Percentiles rank a stretch among this genome's conserved stretches.
phyloP scores from a whole-genome alignment of 345 rosid species.

The Laguncularia racemosa region DNA sequence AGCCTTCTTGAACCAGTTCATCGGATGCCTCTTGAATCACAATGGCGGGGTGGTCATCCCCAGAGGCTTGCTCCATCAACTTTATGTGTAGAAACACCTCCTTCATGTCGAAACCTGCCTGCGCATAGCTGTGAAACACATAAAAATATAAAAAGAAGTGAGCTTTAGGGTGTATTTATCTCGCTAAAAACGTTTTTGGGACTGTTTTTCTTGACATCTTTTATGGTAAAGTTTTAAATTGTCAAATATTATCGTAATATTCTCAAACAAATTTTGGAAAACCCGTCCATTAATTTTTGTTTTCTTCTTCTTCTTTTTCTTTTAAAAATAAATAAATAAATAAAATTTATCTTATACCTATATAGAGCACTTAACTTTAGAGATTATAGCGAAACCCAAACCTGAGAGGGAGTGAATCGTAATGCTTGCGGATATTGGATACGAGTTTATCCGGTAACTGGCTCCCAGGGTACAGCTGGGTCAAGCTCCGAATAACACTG shows the following conservation, averaged over 20 bases:
- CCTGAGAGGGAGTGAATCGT: slow-evolving; percentile 95
- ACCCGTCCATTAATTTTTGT: no score
- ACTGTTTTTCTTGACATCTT: no score
- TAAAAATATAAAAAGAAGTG: neutral
- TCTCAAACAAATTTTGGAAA: no score
- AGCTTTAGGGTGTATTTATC: neutral
- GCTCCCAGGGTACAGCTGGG: slow-evolving; percentile 88
- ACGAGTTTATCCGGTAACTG: slow-evolving; percentile 96
- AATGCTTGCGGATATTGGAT: slow-evolving; percentile 83
- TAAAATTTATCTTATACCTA: no score
- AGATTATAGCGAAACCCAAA: slow-evolving; percentile 8
- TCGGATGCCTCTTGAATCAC: slow-evolving; percentile 63
- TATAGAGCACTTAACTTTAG: no score
- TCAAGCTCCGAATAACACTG: slow-evolving; percentile 75
- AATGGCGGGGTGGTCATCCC: slow-evolving; percentile 65
- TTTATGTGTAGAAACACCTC: slow-evolving; percentile 88
- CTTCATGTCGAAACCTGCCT: slow-evolving; percentile 90
- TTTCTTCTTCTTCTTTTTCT: no score
- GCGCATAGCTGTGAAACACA: slow-evolving; percentile 58
- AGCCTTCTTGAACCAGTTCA: slow-evolving; percentile 44
- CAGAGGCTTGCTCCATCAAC: slow-evolving; percentile 89
- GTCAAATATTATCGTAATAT: no score
- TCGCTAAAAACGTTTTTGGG: no score
- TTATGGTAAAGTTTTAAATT: no score
- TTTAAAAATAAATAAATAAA: no score